Conservation (phyloP, 495 filamentous ascomycete species). For the Achaetomiella virescens region DNA sequence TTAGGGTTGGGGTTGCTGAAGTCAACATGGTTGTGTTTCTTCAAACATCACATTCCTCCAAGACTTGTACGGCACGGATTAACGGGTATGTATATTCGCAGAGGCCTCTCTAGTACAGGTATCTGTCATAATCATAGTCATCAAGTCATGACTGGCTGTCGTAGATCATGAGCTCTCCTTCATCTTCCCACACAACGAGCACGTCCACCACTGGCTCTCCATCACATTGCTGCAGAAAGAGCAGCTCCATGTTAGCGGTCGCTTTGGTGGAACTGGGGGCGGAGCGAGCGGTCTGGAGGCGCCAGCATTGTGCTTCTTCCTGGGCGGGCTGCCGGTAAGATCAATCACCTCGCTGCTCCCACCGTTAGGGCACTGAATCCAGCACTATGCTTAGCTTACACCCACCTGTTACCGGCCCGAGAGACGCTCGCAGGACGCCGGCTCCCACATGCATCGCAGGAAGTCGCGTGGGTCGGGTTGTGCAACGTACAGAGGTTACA, state of each 20-base stretch:
- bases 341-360: conserved; percentile 23
- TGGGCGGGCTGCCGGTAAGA: conserved; percentile 20
- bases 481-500: conserved; percentile 78
- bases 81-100: no score
- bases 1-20: no score
- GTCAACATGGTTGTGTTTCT: no score
- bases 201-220: conserved; percentile 76
- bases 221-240: conserved; percentile 57
- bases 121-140: neutral
- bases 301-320: conserved; percentile 9
- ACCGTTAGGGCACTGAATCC: neutral
- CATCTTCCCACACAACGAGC: conserved; percentile 60
- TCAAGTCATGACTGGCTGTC: no score
- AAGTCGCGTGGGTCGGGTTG: conserved; percentile 60
- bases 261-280: conserved; percentile 40
- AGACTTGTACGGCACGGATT: no score
- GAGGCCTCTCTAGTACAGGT: no score
- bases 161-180: conserved; percentile 47
- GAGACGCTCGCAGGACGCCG: conserved; percentile 44
- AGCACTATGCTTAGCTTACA: no score
- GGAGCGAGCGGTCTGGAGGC: conserved; percentile 25
- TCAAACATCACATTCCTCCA: no score
- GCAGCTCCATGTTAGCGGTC: conserved; percentile 66
- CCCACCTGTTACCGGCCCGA: neutral
- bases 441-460: conserved; percentile 72